These are phyloP conservation scores for Sindora glabra DNA, from an alignment of 306 rosid genomes.

Conservation along the genomic window DNA sequence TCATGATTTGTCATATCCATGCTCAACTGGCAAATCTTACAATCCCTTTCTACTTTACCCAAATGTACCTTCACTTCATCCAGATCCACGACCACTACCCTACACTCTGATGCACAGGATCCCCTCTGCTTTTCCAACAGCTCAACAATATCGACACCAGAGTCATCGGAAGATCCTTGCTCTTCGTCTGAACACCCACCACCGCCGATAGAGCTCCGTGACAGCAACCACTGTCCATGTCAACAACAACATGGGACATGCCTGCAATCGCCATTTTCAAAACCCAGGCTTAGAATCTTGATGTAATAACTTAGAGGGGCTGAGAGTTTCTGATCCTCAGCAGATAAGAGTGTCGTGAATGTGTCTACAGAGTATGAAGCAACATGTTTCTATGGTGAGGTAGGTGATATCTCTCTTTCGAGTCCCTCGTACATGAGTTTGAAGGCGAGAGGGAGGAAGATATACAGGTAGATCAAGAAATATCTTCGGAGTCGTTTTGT, in stretches of 20 bases:
- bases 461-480: too few relatives aligned
- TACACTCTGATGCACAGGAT: constrained; percentile 47
- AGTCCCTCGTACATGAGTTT: constrained; percentile 14
- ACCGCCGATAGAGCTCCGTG: constrained; percentile 27
- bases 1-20: constrained; percentile 70
- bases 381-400: constrained; percentile 19
- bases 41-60: constrained; percentile 63
- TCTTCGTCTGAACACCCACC: constrained; percentile 21
- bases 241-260: constrained; percentile 40
- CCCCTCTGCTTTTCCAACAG: constrained; percentile 30
- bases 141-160: constrained; percentile 46
- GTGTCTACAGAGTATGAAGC: constrained; percentile 16
- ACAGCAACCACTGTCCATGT: constrained; percentile 20
- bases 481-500: too few relatives aligned
- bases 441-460: constrained; percentile 22
- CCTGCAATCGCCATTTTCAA: constrained; percentile 39
- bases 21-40: constrained; percentile 81
- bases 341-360: constrained; percentile 2
- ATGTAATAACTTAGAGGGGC: constrained; percentile 43
- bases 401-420: constrained; percentile 33
- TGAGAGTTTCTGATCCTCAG: constrained; percentile 13
- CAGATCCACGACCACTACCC: constrained; percentile 70
- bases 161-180: constrained; percentile 25
- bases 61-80: constrained; percentile 68
- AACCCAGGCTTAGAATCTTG: constrained; percentile 52